A percentile compares a stretch with the other conserved stretches of the same genome.
These are phyloP conservation scores for Xylariaceae sp. DNA, from an alignment of 2,329 filamentous ascomycete species.

Conservation along the genomic window DNA sequence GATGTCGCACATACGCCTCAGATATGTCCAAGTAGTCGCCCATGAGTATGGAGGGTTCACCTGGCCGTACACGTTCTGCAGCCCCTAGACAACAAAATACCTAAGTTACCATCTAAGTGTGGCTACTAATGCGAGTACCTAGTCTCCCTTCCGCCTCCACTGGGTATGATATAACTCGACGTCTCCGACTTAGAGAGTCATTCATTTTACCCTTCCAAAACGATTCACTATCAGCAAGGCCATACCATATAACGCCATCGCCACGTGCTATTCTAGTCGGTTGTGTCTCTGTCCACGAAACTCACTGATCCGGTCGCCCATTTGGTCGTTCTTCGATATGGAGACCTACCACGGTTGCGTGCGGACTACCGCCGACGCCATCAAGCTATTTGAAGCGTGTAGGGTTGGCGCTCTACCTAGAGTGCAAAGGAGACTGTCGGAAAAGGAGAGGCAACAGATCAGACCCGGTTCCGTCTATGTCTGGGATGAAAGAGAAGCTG, in stretches of 20 bases:
- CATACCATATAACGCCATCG: not conserved
- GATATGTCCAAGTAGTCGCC: not conserved
- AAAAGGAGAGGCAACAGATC: slow-evolving; percentile 95
- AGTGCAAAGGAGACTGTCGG: slow-evolving; percentile 86
- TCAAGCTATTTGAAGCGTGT: slow-evolving; percentile 97
- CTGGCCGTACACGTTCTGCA: not conserved
- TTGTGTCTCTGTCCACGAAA: not conserved
- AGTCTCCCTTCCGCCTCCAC: not conserved
- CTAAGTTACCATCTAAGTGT: not conserved
- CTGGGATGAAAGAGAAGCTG: slow-evolving; percentile 98
- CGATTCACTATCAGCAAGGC: not conserved
- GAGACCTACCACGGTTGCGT: slow-evolving; percentile 96
- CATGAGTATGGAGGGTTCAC: not conserved
- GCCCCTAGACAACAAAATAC: not conserved
- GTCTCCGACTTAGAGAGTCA: not conserved
- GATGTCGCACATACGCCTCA: not conserved
- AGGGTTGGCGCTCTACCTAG: slow-evolving; percentile 81
- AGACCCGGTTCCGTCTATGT: slow-evolving; percentile 96
- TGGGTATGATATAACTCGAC: not conserved
- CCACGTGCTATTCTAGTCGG: not conserved
- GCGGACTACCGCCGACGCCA: slow-evolving; percentile 91
- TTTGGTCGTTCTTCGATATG: slow-evolving; percentile 48
- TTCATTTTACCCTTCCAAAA: not conserved
- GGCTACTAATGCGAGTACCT: not conserved
- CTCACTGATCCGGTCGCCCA: not conserved